Evolutionary conservation across 331 rosid species (phyloP), one percentile per base, ranked within the genome.

Genomic region (Ulmus americana): DNA sequence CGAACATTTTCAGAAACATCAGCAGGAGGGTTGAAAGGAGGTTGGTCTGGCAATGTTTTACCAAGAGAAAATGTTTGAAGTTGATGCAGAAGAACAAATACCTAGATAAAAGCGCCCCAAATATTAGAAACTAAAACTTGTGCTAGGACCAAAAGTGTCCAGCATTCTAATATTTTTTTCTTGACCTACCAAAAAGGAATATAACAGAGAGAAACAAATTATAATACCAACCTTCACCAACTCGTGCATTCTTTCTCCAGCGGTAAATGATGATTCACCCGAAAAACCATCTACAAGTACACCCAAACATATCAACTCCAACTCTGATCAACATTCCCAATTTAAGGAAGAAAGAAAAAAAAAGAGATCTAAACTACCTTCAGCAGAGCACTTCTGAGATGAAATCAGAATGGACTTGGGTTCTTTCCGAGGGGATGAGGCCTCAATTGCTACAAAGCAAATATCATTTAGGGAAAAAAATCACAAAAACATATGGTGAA

Each of bases 181-280:
- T n/a, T 52, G 53, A 67, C 16, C 55, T 28, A 56, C 47, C 46
- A 42, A 38, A 42, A 49, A 41, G 22, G 48, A 28, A 70, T 14
- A 28, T 13, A 63, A 59, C 48, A 15, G 35, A 59, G 47, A 20
- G 39, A 20, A 63, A 49, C 15, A 65, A 51, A 44, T 65, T 71
- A 13, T 55, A 51, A 58, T 64, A 79, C 81, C 42, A 15, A 90
- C 97, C 95, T 90, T 90, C 59, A 82, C 88, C 79, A 82, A 70
- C 79, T 90, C 94, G 8, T 74, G 82, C 95, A 90, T 87, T 85
- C 82, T 83, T 82, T 84, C 82, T 70, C 95, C 97, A 64, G 86
- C 84, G 67, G 78, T 61, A 55, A 85, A 74, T 8, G 97, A 85
- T 64, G 95, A 90, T 55, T 70, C 87, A 42, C 84, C 70, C 20